These are phyloP conservation scores for Coemansia sp. DNA, from an alignment of 192 early-diverging fungal genomes.

Conservation along the genomic window DNA sequence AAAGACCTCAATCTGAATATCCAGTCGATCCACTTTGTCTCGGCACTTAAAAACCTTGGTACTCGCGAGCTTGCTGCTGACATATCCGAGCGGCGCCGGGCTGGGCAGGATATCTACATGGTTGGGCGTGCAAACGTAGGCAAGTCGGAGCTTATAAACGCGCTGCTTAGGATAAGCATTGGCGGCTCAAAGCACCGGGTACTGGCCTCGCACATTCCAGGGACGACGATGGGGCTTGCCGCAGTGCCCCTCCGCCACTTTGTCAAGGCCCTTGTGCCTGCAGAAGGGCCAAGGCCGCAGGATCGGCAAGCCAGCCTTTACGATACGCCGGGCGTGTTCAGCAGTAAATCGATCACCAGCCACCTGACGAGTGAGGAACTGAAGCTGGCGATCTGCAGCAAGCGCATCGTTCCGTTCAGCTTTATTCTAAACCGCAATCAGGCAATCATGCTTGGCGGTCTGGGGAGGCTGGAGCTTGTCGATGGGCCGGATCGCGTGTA, in stretches of 20 bases:
- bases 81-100: slow-evolving; percentile 34
- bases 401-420: slow-evolving; percentile 54
- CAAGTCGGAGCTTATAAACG: slow-evolving; percentile 71
- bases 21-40: slow-evolving; percentile 54
- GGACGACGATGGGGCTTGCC: slow-evolving; percentile 69
- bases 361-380: slow-evolving; percentile 55
- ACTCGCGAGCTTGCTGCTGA: slow-evolving; percentile 51
- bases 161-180: slow-evolving; percentile 56
- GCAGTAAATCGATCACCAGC: slow-evolving; percentile 53
- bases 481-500: slow-evolving; percentile 46
- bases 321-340: slow-evolving; percentile 67
- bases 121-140: slow-evolving; percentile 75
- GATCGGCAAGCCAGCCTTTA: slow-evolving; percentile 43
- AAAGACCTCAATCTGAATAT: slow-evolving; percentile 48
- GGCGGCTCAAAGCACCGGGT: slow-evolving; percentile 53
- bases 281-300: slow-evolving; percentile 24
- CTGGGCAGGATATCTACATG: slow-evolving; percentile 62
- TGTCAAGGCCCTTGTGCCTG: slow-evolving; percentile 42
- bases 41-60: slow-evolving; percentile 60
- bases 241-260: slow-evolving; percentile 59
- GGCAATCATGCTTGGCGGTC: slow-evolving; percentile 58
- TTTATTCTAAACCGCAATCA: slow-evolving; percentile 55
- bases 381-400: slow-evolving; percentile 42
- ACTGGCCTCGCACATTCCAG: slow-evolving; percentile 62
- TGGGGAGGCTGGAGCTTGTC: slow-evolving; percentile 60